Conservation (phyloP, 192 early-diverging fungal genomes). For the Kappamyces sp. region DNA sequence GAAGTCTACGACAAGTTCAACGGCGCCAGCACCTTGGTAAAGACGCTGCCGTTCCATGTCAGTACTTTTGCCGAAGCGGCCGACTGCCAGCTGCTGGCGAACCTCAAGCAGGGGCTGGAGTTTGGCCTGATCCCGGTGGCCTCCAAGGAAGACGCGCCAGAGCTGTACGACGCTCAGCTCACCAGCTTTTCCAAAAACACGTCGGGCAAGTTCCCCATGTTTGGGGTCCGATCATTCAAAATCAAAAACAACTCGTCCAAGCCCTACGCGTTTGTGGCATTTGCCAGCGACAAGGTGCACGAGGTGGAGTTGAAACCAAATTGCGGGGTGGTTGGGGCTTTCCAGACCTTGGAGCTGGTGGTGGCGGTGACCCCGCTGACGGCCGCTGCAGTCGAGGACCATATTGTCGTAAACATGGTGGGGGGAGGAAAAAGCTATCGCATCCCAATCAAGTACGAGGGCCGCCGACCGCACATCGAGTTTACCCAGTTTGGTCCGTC, state of each 20-base stretch:
- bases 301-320: constrained; percentile 22
- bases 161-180: constrained; percentile 9
- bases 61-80: constrained; percentile 15
- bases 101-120: constrained; percentile 38
- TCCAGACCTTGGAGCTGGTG: constrained; percentile 23
- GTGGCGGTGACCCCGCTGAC: constrained; percentile 24
- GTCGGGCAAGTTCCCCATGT: neutral
- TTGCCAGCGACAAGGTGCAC: constrained; percentile 3
- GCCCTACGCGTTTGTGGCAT: constrained; percentile 31
- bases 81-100: constrained; percentile 28
- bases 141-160: constrained; percentile 15
- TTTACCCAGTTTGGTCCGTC: constrained; percentile 15
- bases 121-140: constrained; percentile 32
- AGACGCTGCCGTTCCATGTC: constrained; percentile 5
- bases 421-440: constrained; percentile 30
- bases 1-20: constrained; percentile 25
- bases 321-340: constrained; percentile 25
- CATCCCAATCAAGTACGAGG: constrained; percentile 44
- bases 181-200: neutral
- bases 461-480: constrained; percentile 20
- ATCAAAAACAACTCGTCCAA: constrained; percentile 38
- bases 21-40: constrained; percentile 11
- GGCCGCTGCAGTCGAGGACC: constrained; percentile 32
- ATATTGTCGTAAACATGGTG: constrained; percentile 27
- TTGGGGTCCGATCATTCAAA: constrained; percentile 15